These are phyloP conservation scores for Leccinum truebloodii DNA, from an alignment of 768 basidiomycete species.

Conservation along the genomic window DNA sequence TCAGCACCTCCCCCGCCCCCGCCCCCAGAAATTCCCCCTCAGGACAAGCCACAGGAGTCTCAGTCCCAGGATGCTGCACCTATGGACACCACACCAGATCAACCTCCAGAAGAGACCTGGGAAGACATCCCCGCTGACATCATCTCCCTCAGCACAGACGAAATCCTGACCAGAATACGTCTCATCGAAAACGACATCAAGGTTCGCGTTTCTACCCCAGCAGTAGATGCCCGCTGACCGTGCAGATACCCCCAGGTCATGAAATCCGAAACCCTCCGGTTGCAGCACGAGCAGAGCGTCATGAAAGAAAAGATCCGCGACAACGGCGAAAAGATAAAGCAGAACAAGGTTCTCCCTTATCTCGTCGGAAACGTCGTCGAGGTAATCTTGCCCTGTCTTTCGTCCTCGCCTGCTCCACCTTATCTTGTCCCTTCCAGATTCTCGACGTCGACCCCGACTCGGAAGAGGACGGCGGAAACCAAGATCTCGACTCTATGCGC, in stretches of 20 bases:
- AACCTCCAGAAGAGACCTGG: constrained; percentile 76
- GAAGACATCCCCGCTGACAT: constrained; percentile 93
- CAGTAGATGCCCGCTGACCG: not conserved
- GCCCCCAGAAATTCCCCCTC: constrained; percentile 34
- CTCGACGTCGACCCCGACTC: constrained; percentile 91
- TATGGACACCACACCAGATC: constrained; percentile 80
- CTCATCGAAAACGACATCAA: constrained; percentile 98
- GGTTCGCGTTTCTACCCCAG: constrained; percentile 42
- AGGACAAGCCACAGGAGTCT: constrained; percentile 55
- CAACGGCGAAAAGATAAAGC: constrained; percentile 97
- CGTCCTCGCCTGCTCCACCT: constrained; percentile 1
- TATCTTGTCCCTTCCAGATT: constrained; percentile 54
- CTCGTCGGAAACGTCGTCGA: constrained; percentile 98
- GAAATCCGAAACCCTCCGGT: constrained; percentile 88
- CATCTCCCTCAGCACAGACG: constrained; percentile 72
- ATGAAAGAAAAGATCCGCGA: constrained; percentile 99
- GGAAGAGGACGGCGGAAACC: constrained; percentile 94
- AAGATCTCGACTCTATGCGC: constrained; percentile 93
- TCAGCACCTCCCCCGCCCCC: constrained; percentile 55
- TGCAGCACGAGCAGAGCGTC: constrained; percentile 91
- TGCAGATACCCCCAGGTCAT: constrained; percentile 67
- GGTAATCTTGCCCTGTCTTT: constrained; percentile 41
- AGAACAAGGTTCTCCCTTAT: constrained; percentile 98
- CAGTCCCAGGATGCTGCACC: constrained; percentile 37
- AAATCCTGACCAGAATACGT: constrained; percentile 85